phyloP scores from a whole-genome alignment of 2,329 filamentous ascomycete genomes.

The Scedosporium apiospermum region DNA sequence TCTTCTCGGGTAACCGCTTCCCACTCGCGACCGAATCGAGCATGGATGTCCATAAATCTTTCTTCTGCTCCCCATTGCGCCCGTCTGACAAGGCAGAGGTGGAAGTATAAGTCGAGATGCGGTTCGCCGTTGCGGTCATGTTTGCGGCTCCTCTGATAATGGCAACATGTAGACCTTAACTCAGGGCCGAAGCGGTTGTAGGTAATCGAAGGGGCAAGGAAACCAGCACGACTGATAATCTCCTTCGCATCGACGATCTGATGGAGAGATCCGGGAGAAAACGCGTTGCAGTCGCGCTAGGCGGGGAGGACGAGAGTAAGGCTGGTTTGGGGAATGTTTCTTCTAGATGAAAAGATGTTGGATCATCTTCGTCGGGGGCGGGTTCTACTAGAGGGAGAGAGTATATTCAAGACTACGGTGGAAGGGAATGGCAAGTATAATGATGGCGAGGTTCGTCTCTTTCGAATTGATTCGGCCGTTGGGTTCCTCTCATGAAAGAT shows the following conservation, averaged over 20 bases:
- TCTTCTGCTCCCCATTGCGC: conserved; percentile 62
- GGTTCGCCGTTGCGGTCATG: conserved; percentile 45
- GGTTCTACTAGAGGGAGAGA: too few relatives aligned
- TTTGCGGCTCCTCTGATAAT: not conserved
- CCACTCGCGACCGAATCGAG: conserved; percentile 83
- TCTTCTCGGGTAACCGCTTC: conserved; percentile 86
- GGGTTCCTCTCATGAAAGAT: not conserved
- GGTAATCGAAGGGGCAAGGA: not conserved
- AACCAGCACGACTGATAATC: not conserved
- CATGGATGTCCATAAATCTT: conserved; percentile 92
- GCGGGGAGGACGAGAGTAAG: not conserved
- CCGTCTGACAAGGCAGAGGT: conserved; percentile 42
- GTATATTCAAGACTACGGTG: too few relatives aligned
- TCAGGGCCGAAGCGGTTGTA: not conserved
- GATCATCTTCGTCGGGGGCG: not conserved
- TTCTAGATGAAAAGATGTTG: not conserved
- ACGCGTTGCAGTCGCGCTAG: not conserved
- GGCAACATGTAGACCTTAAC: not conserved
- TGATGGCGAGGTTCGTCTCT: not conserved
- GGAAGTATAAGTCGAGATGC: conserved; percentile 49
- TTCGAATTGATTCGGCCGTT: not conserved
- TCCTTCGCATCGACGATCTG: not conserved
- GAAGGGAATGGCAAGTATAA: too few relatives aligned
- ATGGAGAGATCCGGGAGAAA: not conserved
- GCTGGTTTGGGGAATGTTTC: not conserved